phyloP scores from a whole-genome alignment of 1,139 yeast genomes.

The Candida neerlandica region DNA sequence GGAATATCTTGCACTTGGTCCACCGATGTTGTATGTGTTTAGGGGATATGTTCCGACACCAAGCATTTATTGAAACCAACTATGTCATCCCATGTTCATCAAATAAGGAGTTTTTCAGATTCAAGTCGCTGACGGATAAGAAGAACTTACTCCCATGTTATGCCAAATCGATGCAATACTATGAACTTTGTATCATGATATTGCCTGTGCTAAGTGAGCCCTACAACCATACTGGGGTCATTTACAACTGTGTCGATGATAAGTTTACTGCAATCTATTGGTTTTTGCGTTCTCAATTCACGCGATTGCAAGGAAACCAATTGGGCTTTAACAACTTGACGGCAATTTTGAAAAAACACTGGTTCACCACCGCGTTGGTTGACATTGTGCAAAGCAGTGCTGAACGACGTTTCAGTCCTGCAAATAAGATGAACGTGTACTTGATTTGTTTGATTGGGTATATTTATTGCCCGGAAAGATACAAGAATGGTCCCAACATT shows the following conservation, averaged over 20 bases:
- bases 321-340: slow-evolving; percentile 46
- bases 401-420: slow-evolving; percentile 12
- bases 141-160: slow-evolving; percentile 22
- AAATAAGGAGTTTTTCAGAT: slow-evolving; percentile 34
- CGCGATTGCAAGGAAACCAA: slow-evolving; percentile 51
- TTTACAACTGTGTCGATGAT: slow-evolving; percentile 43
- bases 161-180: slow-evolving; percentile 45
- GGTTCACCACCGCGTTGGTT: slow-evolving; percentile 30
- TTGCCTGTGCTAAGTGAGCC: slow-evolving; percentile 72
- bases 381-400: slow-evolving; percentile 15
- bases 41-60: slow-evolving; percentile 64
- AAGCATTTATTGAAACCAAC: slow-evolving; percentile 46
- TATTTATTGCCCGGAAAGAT: slow-evolving; percentile 31
- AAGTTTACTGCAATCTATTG: slow-evolving; percentile 41
- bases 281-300: slow-evolving; percentile 59
- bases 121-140: slow-evolving; percentile 38
- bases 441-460: slow-evolving; percentile 34
- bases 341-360: slow-evolving; percentile 32
- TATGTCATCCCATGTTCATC: slow-evolving; percentile 42
- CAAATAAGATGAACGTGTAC: slow-evolving; percentile 23
- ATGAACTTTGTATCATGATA: slow-evolving; percentile 53
- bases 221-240: slow-evolving; percentile 64
- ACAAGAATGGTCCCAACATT: slow-evolving; percentile 27
- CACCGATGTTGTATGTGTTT: slow-evolving; percentile 58
- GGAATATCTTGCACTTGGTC: slow-evolving; percentile 48